Evolutionary conservation across 1,284 basidiomycete genomes (phyloP).

Genomic region (Meira miltonrushii): DNA sequence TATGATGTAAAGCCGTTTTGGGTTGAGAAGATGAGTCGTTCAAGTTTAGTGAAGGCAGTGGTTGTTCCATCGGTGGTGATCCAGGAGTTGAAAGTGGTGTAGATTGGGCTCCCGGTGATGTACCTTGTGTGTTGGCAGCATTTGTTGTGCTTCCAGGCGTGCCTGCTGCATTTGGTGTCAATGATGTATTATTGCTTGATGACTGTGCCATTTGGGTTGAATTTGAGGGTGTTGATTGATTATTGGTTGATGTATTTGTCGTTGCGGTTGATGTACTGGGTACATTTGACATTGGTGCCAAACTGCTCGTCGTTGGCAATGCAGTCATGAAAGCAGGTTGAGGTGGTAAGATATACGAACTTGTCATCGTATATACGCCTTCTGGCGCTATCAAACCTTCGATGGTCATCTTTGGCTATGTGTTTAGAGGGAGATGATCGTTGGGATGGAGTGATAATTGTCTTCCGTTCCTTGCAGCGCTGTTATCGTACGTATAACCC

Average conservation of each 20-base stretch:
- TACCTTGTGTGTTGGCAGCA: background rate
- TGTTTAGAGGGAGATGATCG: too few relatives aligned
- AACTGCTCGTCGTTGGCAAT: background rate
- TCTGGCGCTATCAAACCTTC: constrained; percentile 8
- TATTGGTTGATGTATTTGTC: background rate
- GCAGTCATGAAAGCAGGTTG: background rate
- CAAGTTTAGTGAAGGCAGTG: too few relatives aligned
- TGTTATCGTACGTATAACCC: too few relatives aligned
- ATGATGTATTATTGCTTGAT: background rate
- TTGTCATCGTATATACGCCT: background rate
- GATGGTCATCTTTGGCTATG: background rate
- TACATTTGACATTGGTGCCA: background rate
- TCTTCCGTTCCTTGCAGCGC: too few relatives aligned
- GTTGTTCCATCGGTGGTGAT: too few relatives aligned
- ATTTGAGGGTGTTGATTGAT: background rate
- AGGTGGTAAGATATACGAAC: constrained; percentile 1
- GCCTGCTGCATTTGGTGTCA: background rate
- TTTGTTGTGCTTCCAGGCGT: background rate
- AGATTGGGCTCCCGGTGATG: background rate
- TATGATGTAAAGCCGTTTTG: constrained; percentile 8
- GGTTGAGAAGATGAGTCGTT: background rate
- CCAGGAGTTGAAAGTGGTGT: too few relatives aligned
- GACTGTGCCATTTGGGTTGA: background rate
- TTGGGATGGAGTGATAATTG: too few relatives aligned
- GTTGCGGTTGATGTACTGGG: background rate